Conservation (phyloP, 345 rosid genomes). For the Turritis glabra region DNA sequence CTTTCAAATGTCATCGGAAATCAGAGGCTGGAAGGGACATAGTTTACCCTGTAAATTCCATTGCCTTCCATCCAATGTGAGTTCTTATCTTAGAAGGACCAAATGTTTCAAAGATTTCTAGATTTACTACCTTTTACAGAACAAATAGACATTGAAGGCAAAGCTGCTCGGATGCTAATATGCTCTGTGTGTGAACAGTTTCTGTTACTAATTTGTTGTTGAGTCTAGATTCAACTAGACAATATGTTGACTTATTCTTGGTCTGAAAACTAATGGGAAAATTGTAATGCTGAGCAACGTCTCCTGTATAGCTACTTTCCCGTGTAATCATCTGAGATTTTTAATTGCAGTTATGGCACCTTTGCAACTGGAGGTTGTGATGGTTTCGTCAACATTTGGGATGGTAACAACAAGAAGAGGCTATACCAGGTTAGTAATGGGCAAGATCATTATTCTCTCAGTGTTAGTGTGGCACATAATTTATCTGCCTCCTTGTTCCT, state of each 20-base stretch:
- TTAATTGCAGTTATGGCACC: constrained; percentile 81
- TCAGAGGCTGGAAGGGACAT: constrained; percentile 97
- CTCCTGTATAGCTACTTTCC: neutral
- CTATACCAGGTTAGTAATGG: constrained; percentile 73
- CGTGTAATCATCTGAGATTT: constrained; percentile 18
- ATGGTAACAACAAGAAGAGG: constrained; percentile 98
- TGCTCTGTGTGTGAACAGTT: neutral
- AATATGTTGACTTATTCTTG: neutral
- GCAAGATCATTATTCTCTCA: neutral
- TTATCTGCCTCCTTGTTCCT: constrained; percentile 7
- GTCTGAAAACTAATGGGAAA: constrained; percentile 3
- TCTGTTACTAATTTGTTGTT: neutral
- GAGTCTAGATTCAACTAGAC: neutral
- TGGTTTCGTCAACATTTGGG: constrained; percentile 97
- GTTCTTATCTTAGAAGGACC: constrained; percentile 39
- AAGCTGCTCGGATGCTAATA: neutral
- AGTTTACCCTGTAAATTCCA: constrained; percentile 92
- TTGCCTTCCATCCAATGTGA: constrained; percentile 98
- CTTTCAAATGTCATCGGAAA: constrained; percentile 97
- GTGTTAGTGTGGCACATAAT: constrained; percentile 2
- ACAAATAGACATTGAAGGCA: neutral
- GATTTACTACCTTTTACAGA: neutral
- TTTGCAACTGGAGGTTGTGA: constrained; percentile 99
- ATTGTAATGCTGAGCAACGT: neutral
- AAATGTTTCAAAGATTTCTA: constrained; percentile 1